Percentiles rank a stretch among this genome's conserved stretches.
Evolutionary conservation across 345 rosid species (phyloP).

Genomic region (Acer saccharum): DNA sequence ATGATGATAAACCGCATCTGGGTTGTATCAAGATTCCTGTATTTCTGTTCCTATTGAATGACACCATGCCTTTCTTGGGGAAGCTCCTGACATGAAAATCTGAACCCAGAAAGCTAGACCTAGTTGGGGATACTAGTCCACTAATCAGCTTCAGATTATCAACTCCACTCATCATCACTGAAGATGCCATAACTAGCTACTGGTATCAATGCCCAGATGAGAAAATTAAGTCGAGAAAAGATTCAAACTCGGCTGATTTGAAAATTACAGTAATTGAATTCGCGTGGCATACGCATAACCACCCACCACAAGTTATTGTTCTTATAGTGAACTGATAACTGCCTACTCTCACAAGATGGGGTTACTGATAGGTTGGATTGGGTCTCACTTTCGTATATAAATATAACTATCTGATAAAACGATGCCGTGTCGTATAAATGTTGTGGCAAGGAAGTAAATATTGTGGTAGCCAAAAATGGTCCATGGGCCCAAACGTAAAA

Average conservation of each 20-base stretch:
- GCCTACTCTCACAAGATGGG: constrained; percentile 1
- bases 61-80: constrained; percentile 12
- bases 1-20: constrained; percentile 29
- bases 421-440: neutral
- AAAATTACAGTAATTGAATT: neutral
- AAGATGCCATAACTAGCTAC: constrained; percentile 27
- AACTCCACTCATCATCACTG: constrained; percentile 31
- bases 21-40: constrained; percentile 16
- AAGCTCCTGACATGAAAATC: constrained; percentile 17
- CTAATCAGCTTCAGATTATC: constrained; percentile 26
- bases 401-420: neutral
- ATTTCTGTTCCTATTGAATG: constrained; percentile 6
- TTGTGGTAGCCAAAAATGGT: too few species aligned
- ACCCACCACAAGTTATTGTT: constrained; percentile 13
- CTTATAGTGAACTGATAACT: neutral
- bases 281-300: neutral
- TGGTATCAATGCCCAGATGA: neutral
- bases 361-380: neutral
- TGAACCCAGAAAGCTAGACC: constrained; percentile 22
- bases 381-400: neutral
- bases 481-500: too few species aligned
- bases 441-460: neutral
- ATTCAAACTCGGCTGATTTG: neutral
- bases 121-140: constrained; percentile 11
- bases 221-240: too few species aligned